phyloP scores from a whole-genome alignment of 768 basidiomycete genomes.

The Pholiota conissans region DNA sequence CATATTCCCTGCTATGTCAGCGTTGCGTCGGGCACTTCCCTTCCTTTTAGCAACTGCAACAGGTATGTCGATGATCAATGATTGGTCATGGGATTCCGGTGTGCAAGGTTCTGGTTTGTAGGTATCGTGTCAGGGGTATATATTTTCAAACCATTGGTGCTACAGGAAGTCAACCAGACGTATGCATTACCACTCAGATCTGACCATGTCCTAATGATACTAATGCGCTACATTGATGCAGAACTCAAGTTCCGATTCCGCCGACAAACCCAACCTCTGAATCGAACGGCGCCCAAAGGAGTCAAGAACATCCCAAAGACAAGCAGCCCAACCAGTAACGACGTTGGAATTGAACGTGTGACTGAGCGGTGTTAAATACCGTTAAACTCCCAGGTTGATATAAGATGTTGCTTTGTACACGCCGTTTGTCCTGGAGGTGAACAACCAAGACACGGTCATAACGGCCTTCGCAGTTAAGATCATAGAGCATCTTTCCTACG shows the following conservation, averaged over 20 bases:
- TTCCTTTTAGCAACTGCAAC: slow-evolving; percentile 56
- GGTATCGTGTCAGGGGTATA: slow-evolving; percentile 66
- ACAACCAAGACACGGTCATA: slow-evolving; percentile 6
- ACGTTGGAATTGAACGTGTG: slow-evolving; percentile 9
- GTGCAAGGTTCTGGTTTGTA: slow-evolving; percentile 23
- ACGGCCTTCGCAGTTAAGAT: slow-evolving; percentile 20
- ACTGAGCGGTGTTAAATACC: slow-evolving; percentile 13
- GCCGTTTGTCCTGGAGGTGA: slow-evolving; percentile 1
- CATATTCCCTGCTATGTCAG: slow-evolving; percentile 18
- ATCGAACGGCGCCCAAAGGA: slow-evolving; percentile 20
- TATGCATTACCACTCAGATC: slow-evolving; percentile 15
- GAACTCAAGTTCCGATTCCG: slow-evolving; percentile 13
- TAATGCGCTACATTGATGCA: slow-evolving; percentile 15
- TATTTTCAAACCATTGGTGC: slow-evolving; percentile 58
- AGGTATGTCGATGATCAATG: slow-evolving; percentile 38
- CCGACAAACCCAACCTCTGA: slow-evolving; percentile 9
- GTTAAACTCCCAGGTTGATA: slow-evolving; percentile 9
- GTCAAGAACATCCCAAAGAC: slow-evolving; percentile 13
- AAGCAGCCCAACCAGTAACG: slow-evolving; percentile 15
- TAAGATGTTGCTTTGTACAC: slow-evolving; percentile 6
- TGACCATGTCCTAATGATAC: slow-evolving; percentile 5
- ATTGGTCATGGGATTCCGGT: not conserved
- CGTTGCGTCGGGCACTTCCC: slow-evolving; percentile 45
- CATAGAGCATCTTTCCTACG: slow-evolving; percentile 37
- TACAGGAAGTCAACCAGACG: slow-evolving; percentile 20